These are phyloP conservation scores for Aureobasidium sp. DNA, from an alignment of 2,329 filamentous ascomycete genomes.

Conservation along the genomic window DNA sequence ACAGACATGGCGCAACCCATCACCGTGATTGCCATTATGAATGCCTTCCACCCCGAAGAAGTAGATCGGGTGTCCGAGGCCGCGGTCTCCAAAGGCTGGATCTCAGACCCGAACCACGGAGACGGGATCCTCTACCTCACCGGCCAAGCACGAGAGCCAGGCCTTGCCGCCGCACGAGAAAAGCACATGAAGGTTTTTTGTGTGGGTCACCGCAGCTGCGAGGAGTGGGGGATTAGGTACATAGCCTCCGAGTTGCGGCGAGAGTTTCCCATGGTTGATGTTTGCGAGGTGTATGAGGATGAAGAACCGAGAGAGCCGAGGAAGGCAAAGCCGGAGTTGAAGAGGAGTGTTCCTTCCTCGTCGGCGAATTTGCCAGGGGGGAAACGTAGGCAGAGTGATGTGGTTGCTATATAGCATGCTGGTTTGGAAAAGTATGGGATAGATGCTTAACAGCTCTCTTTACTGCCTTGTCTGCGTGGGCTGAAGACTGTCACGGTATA, in stretches of 20 bases:
- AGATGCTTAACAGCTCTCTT: no score
- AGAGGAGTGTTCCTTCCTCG: neutral
- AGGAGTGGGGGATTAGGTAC: slow-evolving; percentile 33
- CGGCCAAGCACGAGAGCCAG: slow-evolving; percentile 28
- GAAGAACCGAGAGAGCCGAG: slow-evolving; percentile 18
- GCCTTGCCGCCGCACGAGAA: slow-evolving; percentile 25
- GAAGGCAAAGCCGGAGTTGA: neutral
- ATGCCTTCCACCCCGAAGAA: slow-evolving; percentile 31
- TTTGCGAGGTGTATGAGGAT: slow-evolving; percentile 30
- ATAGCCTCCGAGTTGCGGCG: slow-evolving; percentile 23
- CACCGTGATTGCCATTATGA: slow-evolving; percentile 29
- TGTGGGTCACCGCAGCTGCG: slow-evolving; percentile 30
- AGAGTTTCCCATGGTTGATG: slow-evolving; percentile 24
- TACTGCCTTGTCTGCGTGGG: no score
- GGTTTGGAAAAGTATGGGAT: neutral
- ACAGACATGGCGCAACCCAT: slow-evolving; percentile 16
- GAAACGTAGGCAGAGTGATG: neutral
- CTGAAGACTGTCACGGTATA: no score
- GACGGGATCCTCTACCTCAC: slow-evolving; percentile 30
- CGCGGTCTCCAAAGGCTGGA: slow-evolving; percentile 22
- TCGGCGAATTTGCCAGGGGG: neutral
- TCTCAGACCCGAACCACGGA: slow-evolving; percentile 18
- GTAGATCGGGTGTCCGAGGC: slow-evolving; percentile 27
- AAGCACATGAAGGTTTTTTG: slow-evolving; percentile 29
- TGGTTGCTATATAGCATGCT: neutral